phyloP scores from a whole-genome alignment of 768 basidiomycete genomes.

The Lentinula sp. region DNA sequence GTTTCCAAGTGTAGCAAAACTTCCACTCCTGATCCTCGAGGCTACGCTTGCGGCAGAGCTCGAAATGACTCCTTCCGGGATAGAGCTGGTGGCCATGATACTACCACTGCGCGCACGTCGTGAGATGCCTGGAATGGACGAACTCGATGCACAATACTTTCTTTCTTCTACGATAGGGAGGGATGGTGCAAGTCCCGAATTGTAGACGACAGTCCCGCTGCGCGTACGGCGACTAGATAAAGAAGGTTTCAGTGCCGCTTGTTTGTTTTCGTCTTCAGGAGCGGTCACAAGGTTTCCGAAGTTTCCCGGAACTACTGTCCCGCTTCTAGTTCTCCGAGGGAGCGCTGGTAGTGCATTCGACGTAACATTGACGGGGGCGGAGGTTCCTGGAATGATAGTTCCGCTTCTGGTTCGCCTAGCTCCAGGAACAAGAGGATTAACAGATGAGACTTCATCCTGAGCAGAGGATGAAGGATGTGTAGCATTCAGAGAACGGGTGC shows the following conservation, averaged over 20 bases:
- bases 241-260: background rate
- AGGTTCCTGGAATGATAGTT: slow-evolving; percentile 38
- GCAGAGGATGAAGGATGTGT: background rate
- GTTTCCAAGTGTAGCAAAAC: slow-evolving; percentile 3
- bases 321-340: slow-evolving; percentile 40
- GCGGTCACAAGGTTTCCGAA: background rate
- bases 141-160: background rate
- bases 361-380: slow-evolving; percentile 26
- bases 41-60: background rate
- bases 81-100: background rate
- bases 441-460: background rate
- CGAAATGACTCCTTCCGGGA: background rate
- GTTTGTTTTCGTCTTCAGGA: background rate
- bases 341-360: slow-evolving; percentile 10
- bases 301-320: slow-evolving; percentile 29
- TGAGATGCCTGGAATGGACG: background rate
- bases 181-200: background rate
- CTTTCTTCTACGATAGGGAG: slow-evolving; percentile 3
- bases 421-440: background rate
- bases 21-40: slow-evolving; percentile 2
- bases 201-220: background rate
- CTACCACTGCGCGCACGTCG: slow-evolving; percentile 6
- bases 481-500: slow-evolving; percentile 7
- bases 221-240: background rate
- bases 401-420: slow-evolving; percentile 34